Evolutionary conservation across 2,329 filamentous ascomycete genomes (phyloP).

Genomic region (Colletotrichum godetiae): DNA sequence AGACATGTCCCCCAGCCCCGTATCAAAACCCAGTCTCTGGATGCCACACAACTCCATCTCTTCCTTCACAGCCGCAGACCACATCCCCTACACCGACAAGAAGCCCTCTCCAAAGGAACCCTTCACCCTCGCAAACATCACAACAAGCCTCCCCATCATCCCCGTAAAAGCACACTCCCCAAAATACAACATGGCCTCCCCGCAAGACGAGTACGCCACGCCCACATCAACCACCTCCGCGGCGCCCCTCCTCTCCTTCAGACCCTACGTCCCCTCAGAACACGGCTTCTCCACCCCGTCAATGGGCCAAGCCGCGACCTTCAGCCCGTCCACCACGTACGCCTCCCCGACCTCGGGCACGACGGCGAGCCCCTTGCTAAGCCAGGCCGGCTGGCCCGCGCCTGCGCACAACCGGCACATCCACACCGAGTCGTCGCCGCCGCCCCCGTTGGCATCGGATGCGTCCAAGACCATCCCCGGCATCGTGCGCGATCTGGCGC

Average conservation of each 20-base stretch:
- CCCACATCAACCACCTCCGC: constrained; percentile 48
- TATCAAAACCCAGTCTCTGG: constrained; percentile 30
- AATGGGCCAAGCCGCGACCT: constrained; percentile 6
- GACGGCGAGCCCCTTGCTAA: constrained; percentile 36
- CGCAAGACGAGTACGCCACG: constrained; percentile 39
- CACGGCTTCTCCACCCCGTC: constrained; percentile 40
- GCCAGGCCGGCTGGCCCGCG: constrained; percentile 31
- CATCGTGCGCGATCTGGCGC: constrained; percentile 10
- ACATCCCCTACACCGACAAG: constrained; percentile 8
- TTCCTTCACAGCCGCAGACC: constrained; percentile 4
- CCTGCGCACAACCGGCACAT: constrained; percentile 9
- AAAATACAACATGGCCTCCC: constrained; percentile 22
- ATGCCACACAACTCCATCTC: constrained; percentile 35
- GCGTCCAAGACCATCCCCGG: constrained; percentile 4
- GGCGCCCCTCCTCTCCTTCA: constrained; percentile 47
- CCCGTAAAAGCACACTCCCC: constrained; percentile 31
- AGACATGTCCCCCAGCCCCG: neutral
- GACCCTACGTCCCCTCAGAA: constrained; percentile 44
- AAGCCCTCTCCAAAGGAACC: constrained; percentile 7
- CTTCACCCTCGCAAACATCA: constrained; percentile 28
- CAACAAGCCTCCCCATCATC: constrained; percentile 17
- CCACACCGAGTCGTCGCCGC: neutral
- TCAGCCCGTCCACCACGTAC: constrained; percentile 24
- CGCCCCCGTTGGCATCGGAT: neutral
- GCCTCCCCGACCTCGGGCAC: constrained; percentile 24